phyloP scores from a whole-genome alignment of 306 rosid species.

The Malus asiatica region DNA sequence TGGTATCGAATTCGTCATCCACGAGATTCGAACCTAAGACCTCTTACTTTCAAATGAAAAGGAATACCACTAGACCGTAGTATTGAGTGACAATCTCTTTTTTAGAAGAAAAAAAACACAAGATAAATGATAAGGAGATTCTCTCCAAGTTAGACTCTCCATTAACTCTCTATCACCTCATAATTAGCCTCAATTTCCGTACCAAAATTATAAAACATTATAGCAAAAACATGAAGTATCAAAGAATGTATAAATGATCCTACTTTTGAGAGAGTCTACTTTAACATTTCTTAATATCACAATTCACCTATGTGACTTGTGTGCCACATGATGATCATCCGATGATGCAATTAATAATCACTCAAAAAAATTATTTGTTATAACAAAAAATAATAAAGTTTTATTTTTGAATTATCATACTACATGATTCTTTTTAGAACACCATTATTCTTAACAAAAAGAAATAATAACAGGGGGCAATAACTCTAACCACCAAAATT shows the following conservation, averaged over 20 bases:
- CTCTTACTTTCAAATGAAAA: too few species aligned
- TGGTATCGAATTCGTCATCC: too few species aligned
- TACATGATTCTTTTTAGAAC: neutral
- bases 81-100: too few species aligned
- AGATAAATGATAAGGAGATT: too few species aligned
- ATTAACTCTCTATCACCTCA: too few species aligned
- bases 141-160: too few species aligned
- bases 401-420: neutral
- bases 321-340: neutral
- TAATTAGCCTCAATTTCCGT: too few species aligned
- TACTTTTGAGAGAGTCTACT: too few species aligned
- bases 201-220: too few species aligned
- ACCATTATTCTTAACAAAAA: neutral
- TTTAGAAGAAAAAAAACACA: too few species aligned
- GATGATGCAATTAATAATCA: neutral
- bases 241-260: accelerated
- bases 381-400: neutral
- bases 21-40: too few species aligned
- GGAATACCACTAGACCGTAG: accelerated
- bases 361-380: neutral
- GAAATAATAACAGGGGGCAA: neutral
- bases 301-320: neutral
- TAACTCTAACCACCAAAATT: neutral
- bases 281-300: too few species aligned
- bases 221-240: accelerated